Conservation (phyloP, 495 filamentous ascomycete genomes). For the Podospora sp. region DNA sequence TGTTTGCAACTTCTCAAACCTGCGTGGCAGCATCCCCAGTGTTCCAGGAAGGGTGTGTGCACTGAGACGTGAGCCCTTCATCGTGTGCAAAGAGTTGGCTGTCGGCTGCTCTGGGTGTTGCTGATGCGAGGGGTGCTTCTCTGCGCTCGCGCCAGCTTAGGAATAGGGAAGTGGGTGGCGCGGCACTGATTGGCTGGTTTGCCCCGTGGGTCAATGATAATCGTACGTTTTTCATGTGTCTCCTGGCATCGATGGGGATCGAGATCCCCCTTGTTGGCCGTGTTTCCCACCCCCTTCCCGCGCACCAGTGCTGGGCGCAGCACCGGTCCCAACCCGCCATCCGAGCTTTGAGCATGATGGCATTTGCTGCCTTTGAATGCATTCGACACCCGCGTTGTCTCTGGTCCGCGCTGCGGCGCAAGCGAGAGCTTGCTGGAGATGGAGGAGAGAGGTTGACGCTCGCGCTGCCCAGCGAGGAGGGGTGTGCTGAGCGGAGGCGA, state of each 20-base stretch:
- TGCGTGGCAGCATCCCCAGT: background rate
- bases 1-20: background rate
- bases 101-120: background rate
- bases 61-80: background rate
- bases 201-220: conserved; percentile 27
- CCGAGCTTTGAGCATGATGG: conserved; percentile 26
- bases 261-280: conserved; percentile 31
- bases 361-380: conserved; percentile 16
- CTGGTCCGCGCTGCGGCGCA: background rate
- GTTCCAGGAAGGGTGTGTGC: background rate
- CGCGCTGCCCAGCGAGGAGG: background rate
- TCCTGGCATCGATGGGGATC: conserved; percentile 39
- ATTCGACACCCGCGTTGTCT: conserved; percentile 7
- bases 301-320: conserved; percentile 13
- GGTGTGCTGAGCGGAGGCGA: background rate
- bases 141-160: conserved; percentile 15
- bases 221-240: conserved; percentile 43
- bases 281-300: conserved; percentile 15
- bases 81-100: background rate
- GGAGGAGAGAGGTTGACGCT: background rate
- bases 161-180: conserved; percentile 26
- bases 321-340: conserved; percentile 16
- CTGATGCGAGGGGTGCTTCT: background rate
- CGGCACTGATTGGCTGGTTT: conserved; percentile 29
- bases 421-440: background rate